Evolutionary conservation across 2,329 filamentous ascomycete species (phyloP), one percentile per base, ranked within the genome.

Genomic region (Cercospora citrullina): DNA sequence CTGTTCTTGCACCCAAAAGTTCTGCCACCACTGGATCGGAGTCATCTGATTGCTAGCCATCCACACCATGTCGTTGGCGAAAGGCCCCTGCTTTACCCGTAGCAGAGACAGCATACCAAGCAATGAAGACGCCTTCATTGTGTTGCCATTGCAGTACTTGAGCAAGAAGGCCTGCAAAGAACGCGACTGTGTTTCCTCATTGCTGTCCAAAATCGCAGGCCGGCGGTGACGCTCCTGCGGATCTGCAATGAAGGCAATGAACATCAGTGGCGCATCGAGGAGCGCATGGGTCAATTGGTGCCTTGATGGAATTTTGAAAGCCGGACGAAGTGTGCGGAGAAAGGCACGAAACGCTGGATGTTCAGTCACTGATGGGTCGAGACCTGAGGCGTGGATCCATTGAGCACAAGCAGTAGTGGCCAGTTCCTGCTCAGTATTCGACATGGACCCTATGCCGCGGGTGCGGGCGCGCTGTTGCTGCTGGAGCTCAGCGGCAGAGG

Each of bases 41-140:
- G 69, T 69, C 67, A 73, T 71, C 39, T 73, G 72, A 16, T 73
- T 67, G n/a, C 68, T 70, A 3, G 72, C 72, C 64, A 73, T 71
- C 72, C 72, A 73, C 45, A 72, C 51, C 72, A 73, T 72, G 42
- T 73, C 69, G 33, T 73, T 73, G 60, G 63, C 66, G 58, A 73
- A 73, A 0, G 70, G 70, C 1, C 72, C 72, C 42, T 71, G 69
- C 63, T 72, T 73, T 55, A 72, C 69, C 5, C 72, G 64, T n/a
- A 73, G 70, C 14, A 73, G 60, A 16, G 72, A 73, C 18, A 73
- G 67, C 65, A 73, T 66, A 12, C 66, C 72, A 18, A 73, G 70
- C 21, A 73, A 59, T 1, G 60, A 57, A 2, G 72, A 65, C 2
- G 72, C 70, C 48, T 72, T 71, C 31, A 23, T 21, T 16, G 70